phyloP scores from a whole-genome alignment of 768 basidiomycete species.

The Epithele typhae region DNA sequence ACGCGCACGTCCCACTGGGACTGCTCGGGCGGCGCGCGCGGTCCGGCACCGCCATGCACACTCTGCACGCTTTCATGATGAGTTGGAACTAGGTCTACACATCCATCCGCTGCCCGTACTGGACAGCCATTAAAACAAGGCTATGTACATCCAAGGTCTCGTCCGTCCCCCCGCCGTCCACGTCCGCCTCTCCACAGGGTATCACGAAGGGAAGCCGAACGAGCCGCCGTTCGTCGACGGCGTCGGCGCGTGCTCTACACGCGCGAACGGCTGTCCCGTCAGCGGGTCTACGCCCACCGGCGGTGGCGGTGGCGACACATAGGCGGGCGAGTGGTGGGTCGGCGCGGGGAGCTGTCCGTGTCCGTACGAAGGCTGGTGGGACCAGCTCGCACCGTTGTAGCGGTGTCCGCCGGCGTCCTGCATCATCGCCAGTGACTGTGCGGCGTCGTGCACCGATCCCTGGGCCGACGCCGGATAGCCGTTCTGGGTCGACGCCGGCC shows the following conservation, averaged over 20 bases:
- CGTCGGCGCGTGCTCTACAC: conserved; percentile 3
- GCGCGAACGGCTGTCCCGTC: conserved; percentile 1
- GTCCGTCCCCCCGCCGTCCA: background rate
- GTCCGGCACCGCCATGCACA: too few relatives aligned
- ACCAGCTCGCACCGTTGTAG: conserved; percentile 3
- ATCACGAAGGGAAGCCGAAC: conserved; percentile 6
- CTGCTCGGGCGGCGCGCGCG: too few relatives aligned
- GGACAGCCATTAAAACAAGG: background rate
- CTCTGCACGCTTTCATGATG: too few relatives aligned
- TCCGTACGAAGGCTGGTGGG: background rate
- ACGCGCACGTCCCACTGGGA: too few relatives aligned
- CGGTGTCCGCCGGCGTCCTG: conserved; percentile 8
- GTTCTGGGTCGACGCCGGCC: conserved; percentile 6
- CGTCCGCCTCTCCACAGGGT: background rate
- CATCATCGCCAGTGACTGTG: conserved; percentile 16
- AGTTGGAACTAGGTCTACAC: background rate
- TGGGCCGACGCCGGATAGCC: conserved; percentile 7
- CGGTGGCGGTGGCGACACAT: background rate
- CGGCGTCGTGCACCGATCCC: conserved; percentile 9
- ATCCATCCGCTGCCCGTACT: background rate
- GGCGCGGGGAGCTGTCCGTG: conserved; percentile 2
- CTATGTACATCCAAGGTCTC: background rate
- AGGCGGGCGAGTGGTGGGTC: conserved; percentile 1
- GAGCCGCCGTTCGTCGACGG: conserved; percentile 2
- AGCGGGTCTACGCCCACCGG: conserved; percentile 4